Percentiles rank a stretch among this genome's conserved stretches.
phyloP scores from a whole-genome alignment of 495 filamentous ascomycete genomes.

The Aspergillus affinis region DNA sequence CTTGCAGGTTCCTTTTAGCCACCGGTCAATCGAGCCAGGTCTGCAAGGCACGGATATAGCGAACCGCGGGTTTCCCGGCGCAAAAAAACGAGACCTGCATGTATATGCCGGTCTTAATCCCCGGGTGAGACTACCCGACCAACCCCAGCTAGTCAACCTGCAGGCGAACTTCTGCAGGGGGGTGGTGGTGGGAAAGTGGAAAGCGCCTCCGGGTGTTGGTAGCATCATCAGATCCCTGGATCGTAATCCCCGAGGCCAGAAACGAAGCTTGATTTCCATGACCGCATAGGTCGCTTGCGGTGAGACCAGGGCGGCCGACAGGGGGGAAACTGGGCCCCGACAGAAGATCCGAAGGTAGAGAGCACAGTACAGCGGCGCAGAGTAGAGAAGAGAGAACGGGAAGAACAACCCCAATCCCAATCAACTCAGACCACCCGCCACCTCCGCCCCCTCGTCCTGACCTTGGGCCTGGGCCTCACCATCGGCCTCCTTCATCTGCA shows the following conservation, averaged over 20 bases:
- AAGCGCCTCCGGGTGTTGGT: background rate
- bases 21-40: background rate
- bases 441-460: background rate
- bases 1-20: background rate
- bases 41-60: background rate
- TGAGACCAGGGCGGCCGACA: background rate
- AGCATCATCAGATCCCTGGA: background rate
- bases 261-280: background rate
- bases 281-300: background rate
- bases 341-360: background rate
- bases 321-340: background rate
- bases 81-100: background rate
- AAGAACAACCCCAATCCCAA: background rate
- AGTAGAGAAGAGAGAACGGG: no score
- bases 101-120: background rate
- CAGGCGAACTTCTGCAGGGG: background rate
- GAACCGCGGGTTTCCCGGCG: background rate
- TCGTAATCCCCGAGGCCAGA: background rate
- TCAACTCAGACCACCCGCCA: background rate
- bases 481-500: constrained; percentile 35
- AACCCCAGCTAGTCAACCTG: background rate
- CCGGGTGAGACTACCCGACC: background rate
- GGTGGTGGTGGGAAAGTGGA: background rate
- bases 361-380: background rate
- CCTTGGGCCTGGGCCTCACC: constrained; percentile 18